These are phyloP conservation scores for Cladosporium sp. DNA, from an alignment of 2,329 filamentous ascomycete genomes.

Conservation along the genomic window DNA sequence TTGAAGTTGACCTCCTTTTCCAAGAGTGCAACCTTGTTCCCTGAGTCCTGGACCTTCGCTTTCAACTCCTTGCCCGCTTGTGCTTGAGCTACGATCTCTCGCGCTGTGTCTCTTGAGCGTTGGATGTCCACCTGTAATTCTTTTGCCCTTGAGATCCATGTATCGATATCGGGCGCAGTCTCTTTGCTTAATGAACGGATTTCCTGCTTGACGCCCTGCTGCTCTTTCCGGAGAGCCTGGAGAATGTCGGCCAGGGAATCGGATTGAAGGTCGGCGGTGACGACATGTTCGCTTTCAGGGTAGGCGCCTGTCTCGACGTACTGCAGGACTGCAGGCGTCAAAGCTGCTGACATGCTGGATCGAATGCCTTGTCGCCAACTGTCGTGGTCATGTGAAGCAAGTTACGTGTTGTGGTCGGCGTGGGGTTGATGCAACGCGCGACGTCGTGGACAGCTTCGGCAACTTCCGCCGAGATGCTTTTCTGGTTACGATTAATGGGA, in stretches of 20 bases:
- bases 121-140: slow-evolving; percentile 80
- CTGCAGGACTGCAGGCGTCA: slow-evolving; percentile 57
- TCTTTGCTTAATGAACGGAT: slow-evolving; percentile 71
- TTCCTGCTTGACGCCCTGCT: slow-evolving; percentile 56
- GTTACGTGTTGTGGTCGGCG: neutral
- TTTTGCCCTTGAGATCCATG: slow-evolving; percentile 81
- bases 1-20: slow-evolving; percentile 56
- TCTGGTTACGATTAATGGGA: neutral
- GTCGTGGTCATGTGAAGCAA: neutral
- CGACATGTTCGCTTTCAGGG: slow-evolving; percentile 50
- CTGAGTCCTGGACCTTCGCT: slow-evolving; percentile 56
- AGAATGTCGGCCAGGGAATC: slow-evolving; percentile 45
- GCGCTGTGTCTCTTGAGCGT: slow-evolving; percentile 69
- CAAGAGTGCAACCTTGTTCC: slow-evolving; percentile 49
- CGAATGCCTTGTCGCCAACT: neutral
- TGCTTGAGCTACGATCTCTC: slow-evolving; percentile 72
- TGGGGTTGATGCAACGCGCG: neutral
- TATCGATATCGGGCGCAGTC: slow-evolving; percentile 70
- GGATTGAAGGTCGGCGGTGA: slow-evolving; percentile 47
- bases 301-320: slow-evolving; percentile 50
- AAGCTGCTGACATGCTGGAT: slow-evolving; percentile 13
- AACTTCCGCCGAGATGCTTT: neutral
- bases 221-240: slow-evolving; percentile 45
- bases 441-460: neutral
- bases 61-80: slow-evolving; percentile 61